These are phyloP conservation scores for Dryadomyces quercus-mongolicae DNA, from an alignment of 2,329 filamentous ascomycete species.

Conservation along the genomic window DNA sequence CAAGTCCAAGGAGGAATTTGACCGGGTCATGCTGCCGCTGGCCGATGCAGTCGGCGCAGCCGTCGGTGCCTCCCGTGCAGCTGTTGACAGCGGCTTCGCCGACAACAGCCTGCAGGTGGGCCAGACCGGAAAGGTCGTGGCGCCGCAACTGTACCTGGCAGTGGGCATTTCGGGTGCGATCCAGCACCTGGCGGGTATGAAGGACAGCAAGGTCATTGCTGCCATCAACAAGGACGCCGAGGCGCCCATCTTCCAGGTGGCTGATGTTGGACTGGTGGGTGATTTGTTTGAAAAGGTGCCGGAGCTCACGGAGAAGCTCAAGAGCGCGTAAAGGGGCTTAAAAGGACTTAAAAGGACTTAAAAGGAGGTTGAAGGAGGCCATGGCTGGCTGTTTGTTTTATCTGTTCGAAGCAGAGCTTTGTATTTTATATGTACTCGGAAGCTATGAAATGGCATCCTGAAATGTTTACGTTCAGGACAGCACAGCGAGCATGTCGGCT, in stretches of 20 bases:
- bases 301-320: slow-evolving; percentile 91
- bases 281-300: slow-evolving; percentile 94
- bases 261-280: slow-evolving; percentile 88
- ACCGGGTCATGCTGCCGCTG: slow-evolving; percentile 80
- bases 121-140: slow-evolving; percentile 97
- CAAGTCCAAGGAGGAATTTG: slow-evolving; percentile 97
- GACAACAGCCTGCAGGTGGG: slow-evolving; percentile 98
- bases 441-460: too few relatives aligned
- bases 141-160: slow-evolving; percentile 87
- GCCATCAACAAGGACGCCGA: slow-evolving; percentile 97
- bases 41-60: slow-evolving; percentile 91
- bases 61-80: slow-evolving; percentile 86
- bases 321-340: slow-evolving; percentile 33
- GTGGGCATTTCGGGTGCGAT: slow-evolving; percentile 96
- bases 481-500: slow-evolving; percentile 43
- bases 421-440: neutral
- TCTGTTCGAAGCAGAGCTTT: neutral
- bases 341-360: too few relatives aligned
- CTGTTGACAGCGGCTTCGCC: slow-evolving; percentile 92
- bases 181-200: slow-evolving; percentile 98
- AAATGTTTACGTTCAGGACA: too few relatives aligned
- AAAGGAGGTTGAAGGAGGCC: neutral
- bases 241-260: slow-evolving; percentile 96
- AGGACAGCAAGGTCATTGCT: slow-evolving; percentile 98
- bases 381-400: neutral